phyloP scores from a whole-genome alignment of 2,329 filamentous ascomycete genomes.

The Colletotrichum sp. region DNA sequence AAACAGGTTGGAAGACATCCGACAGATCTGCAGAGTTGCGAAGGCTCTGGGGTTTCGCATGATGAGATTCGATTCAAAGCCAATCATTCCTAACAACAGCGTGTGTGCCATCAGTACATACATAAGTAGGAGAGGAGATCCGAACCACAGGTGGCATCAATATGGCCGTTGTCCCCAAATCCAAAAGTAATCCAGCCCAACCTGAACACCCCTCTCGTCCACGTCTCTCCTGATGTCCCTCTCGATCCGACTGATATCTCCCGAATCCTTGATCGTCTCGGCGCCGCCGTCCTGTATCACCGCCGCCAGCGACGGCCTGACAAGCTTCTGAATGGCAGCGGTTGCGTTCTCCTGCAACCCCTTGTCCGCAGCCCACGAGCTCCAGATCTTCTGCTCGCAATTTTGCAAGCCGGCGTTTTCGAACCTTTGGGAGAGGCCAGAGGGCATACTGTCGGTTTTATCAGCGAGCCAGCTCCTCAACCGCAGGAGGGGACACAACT shows the following conservation, averaged over 20 bases:
- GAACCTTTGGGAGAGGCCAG: background rate
- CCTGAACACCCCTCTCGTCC: background rate
- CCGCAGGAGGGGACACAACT: background rate
- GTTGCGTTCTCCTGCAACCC: background rate
- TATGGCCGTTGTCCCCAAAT: background rate
- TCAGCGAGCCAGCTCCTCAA: background rate
- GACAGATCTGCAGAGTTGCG: background rate
- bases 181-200: conserved; percentile 3
- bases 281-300: background rate
- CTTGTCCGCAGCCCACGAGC: conserved; percentile 11
- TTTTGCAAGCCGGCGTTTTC: background rate
- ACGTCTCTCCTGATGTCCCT: background rate
- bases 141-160: background rate
- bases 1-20: conserved; percentile 18
- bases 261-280: conserved; percentile 4
- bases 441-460: background rate
- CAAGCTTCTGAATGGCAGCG: background rate
- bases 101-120: background rate
- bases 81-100: background rate
- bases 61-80: background rate
- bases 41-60: background rate
- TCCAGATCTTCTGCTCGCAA: conserved; percentile 7
- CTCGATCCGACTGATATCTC: background rate
- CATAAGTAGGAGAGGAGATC: background rate
- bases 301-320: background rate